Conservation (phyloP, 2,329 filamentous ascomycete species). For the Sphaerulina populicola region DNA sequence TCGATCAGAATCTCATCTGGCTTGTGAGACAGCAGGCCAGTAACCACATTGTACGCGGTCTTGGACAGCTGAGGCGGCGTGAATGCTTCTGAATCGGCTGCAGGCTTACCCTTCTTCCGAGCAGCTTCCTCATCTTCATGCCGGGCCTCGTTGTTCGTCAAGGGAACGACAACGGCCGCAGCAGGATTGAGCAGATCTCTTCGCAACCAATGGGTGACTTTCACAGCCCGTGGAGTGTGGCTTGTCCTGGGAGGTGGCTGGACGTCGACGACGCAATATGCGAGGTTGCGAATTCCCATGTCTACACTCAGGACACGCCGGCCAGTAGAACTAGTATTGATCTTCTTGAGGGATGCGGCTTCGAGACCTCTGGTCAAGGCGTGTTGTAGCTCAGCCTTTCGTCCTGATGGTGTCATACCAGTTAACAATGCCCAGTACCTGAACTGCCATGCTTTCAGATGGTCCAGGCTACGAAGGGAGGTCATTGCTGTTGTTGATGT, state of each 20-base stretch:
- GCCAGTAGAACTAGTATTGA: not conserved
- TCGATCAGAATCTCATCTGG: slow-evolving; percentile 67
- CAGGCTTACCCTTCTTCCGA: slow-evolving; percentile 1
- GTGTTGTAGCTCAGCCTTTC: slow-evolving; percentile 48
- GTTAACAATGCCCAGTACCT: slow-evolving; percentile 53
- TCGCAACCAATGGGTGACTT: slow-evolving; percentile 35
- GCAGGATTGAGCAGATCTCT: slow-evolving; percentile 25
- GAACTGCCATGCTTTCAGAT: slow-evolving; percentile 47
- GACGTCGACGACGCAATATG: slow-evolving; percentile 52
- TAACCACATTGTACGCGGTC: slow-evolving; percentile 50
- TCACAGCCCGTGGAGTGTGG: slow-evolving; percentile 11
- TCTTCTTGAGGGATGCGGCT: not conserved
- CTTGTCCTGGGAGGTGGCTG: not conserved
- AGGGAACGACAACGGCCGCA: not conserved
- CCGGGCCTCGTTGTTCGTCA: not conserved
- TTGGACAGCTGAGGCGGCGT: slow-evolving; percentile 46
- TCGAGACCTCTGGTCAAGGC: slow-evolving; percentile 8
- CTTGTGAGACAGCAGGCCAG: slow-evolving; percentile 43
- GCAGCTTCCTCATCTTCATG: not conserved
- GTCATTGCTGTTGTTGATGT: slow-evolving; percentile 1
- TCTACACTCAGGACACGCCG: slow-evolving; percentile 65
- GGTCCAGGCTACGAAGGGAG: slow-evolving; percentile 6
- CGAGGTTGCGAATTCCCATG: slow-evolving; percentile 75
- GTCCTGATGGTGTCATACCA: slow-evolving; percentile 52
- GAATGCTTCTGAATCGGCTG: slow-evolving; percentile 22